These are phyloP conservation scores for Guadua angustifolia DNA, from an alignment of 176 grass and related monocot species.

Conservation along the genomic window DNA sequence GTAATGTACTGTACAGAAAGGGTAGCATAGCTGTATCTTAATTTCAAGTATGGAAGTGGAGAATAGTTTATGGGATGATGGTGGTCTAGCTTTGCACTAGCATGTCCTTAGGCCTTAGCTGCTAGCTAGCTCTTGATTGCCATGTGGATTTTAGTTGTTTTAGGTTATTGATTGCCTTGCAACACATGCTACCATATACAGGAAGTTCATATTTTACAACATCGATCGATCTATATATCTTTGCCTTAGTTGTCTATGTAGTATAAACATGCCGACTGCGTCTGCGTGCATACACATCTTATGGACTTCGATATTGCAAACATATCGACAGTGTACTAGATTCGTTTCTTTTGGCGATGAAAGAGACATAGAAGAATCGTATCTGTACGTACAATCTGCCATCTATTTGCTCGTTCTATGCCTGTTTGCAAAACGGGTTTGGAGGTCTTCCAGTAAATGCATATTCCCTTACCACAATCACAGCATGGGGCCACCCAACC, in stretches of 20 bases:
- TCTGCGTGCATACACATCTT: not conserved
- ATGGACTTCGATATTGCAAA: no score
- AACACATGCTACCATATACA: not conserved
- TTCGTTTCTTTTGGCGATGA: no score
- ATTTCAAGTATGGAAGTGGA: not conserved
- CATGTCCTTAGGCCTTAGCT: not conserved
- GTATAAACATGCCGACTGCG: not conserved
- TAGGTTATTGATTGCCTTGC: not conserved
- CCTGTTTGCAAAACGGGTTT: no score
- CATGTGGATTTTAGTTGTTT: not conserved
- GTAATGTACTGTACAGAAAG: not conserved
- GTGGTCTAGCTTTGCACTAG: not conserved
- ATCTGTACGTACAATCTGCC: no score
- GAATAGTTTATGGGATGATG: conserved; percentile 1
- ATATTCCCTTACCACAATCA: no score
- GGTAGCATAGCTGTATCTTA: not conserved
- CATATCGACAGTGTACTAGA: no score
- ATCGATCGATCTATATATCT: no score
- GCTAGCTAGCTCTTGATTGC: not conserved
- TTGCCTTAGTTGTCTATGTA: not conserved
- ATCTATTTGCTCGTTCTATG: no score
- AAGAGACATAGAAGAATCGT: no score
- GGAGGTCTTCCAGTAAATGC: no score
- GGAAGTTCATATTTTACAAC: not conserved
- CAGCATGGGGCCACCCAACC: no score